Evolutionary conservation across 805 yeast genomes (phyloP).

Genomic region (Saturnispora sekii): DNA sequence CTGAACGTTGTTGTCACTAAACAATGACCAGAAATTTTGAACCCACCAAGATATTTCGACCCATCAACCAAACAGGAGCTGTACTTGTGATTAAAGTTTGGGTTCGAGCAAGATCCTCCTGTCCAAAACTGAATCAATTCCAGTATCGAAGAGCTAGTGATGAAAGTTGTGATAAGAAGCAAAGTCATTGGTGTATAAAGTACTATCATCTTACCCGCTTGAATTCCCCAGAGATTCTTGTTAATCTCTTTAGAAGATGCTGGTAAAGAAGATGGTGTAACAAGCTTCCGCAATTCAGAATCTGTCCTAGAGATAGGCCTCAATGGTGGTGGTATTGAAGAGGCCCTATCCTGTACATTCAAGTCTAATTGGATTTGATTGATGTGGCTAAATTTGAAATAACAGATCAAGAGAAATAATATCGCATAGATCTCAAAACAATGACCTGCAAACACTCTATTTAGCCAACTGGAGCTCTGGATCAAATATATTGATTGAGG

Average conservation of each 20-base stretch:
- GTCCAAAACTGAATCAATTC: constrained; percentile 26
- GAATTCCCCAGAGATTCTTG: constrained; percentile 9
- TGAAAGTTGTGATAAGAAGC: constrained; percentile 5
- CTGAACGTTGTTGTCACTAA: constrained; percentile 29
- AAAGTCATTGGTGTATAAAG: constrained; percentile 17
- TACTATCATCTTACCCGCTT: constrained; percentile 14
- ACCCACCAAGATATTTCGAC: constrained; percentile 30
- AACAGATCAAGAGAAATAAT: constrained; percentile 8
- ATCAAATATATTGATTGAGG: constrained; percentile 13
- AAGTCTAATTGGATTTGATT: background rate
- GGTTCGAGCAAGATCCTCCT: constrained; percentile 31
- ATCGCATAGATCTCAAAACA: constrained; percentile 21
- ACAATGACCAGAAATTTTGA: constrained; percentile 36
- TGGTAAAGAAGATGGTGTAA: background rate
- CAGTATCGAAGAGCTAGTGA: constrained; percentile 18
- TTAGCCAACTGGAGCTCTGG: constrained; percentile 19
- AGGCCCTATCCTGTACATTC: constrained; percentile 15
- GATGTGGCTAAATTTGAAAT: constrained; percentile 5
- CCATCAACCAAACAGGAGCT: constrained; percentile 16
- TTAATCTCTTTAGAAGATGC: background rate
- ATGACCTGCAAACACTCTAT: constrained; percentile 22
- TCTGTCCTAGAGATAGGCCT: constrained; percentile 4
- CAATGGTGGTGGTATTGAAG: background rate
- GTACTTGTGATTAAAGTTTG: constrained; percentile 13
- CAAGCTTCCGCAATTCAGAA: constrained; percentile 1